Percentiles rank a stretch among this genome's conserved stretches.
phyloP scores from a whole-genome alignment of 2,329 filamentous ascomycete species.

The Fonsecaea pedrosoi region DNA sequence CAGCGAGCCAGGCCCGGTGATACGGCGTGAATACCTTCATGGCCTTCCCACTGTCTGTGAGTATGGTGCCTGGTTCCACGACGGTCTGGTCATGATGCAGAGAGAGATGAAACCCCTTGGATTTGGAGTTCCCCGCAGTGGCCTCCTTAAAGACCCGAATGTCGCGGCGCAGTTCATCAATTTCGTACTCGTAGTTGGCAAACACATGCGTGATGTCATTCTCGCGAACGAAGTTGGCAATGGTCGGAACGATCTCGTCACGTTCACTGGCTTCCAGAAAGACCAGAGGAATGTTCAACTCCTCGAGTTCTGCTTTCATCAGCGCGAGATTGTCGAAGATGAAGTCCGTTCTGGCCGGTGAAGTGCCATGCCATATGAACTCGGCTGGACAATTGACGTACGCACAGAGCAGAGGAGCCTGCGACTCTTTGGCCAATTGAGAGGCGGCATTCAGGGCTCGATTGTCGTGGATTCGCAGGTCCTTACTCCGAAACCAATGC shows the following conservation, averaged over 20 bases:
- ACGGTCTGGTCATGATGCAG: conserved; percentile 59
- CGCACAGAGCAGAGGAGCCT: conserved; percentile 53
- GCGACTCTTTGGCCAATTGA: conserved; percentile 53
- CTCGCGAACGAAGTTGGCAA: conserved; percentile 53
- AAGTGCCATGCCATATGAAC: conserved; percentile 59
- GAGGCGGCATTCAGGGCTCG: conserved; percentile 56
- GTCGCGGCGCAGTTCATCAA: conserved; percentile 55
- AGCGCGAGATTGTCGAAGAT: conserved; percentile 54
- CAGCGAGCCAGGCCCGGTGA: conserved; percentile 55
- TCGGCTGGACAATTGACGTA: conserved; percentile 58
- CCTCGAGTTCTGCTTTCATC: conserved; percentile 55
- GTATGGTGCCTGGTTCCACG: conserved; percentile 54
- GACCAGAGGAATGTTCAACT: conserved; percentile 58
- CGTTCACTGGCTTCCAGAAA: conserved; percentile 54
- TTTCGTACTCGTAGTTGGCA: conserved; percentile 56
- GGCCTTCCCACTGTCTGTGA: conserved; percentile 52
- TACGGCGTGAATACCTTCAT: conserved; percentile 62
- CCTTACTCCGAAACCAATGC: conserved; percentile 61
- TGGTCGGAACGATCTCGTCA: conserved; percentile 50
- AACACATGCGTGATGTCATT: conserved; percentile 56
- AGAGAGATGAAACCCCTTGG: conserved; percentile 47
- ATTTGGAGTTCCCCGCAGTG: conserved; percentile 39
- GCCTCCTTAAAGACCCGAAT: conserved; percentile 51
- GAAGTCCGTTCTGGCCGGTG: conserved; percentile 57
- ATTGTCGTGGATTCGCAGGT: conserved; percentile 59